Evolutionary conservation across 768 basidiomycete species (phyloP).

Genomic region (Royoungia palumana): DNA sequence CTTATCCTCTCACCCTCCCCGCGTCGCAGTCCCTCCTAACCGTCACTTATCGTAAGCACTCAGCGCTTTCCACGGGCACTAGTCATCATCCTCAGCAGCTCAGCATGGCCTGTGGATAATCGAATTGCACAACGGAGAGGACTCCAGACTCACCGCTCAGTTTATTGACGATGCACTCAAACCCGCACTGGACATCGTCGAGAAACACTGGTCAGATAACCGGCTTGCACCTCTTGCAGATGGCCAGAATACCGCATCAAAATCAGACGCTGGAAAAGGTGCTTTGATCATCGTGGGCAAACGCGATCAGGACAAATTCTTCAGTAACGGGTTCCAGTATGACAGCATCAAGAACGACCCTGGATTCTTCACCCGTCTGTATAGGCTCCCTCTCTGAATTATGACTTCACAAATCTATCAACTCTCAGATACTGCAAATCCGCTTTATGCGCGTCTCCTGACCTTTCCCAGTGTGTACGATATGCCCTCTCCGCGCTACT

Average conservation of each 20-base stretch:
- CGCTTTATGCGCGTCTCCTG: constrained; percentile 63
- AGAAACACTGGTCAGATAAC: constrained; percentile 63
- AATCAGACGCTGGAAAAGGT: constrained; percentile 45
- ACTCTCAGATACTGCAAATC: constrained; percentile 65
- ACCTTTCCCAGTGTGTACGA: constrained; percentile 66
- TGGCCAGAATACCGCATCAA: constrained; percentile 36
- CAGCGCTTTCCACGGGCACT: background rate
- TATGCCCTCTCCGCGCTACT: background rate
- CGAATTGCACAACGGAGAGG: constrained; percentile 75
- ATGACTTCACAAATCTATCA: constrained; percentile 2
- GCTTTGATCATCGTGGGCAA: constrained; percentile 77
- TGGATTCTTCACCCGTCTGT: constrained; percentile 64
- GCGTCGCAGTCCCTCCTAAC: constrained; percentile 52
- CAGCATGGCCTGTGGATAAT: constrained; percentile 70
- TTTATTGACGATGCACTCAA: constrained; percentile 59
- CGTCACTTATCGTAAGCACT: constrained; percentile 58
- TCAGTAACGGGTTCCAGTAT: constrained; percentile 80
- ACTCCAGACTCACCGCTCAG: constrained; percentile 61
- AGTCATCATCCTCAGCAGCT: background rate
- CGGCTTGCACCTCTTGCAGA: constrained; percentile 45
- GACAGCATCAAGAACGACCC: constrained; percentile 48
- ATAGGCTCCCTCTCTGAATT: background rate
- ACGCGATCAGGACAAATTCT: constrained; percentile 79
- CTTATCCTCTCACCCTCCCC: constrained; percentile 47
- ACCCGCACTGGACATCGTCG: constrained; percentile 71